Percentiles rank a stretch among this genome's conserved stretches.
These are phyloP conservation scores for Microbotryomycetes sp. DNA, from an alignment of 1,284 basidiomycete genomes.

Conservation along the genomic window DNA sequence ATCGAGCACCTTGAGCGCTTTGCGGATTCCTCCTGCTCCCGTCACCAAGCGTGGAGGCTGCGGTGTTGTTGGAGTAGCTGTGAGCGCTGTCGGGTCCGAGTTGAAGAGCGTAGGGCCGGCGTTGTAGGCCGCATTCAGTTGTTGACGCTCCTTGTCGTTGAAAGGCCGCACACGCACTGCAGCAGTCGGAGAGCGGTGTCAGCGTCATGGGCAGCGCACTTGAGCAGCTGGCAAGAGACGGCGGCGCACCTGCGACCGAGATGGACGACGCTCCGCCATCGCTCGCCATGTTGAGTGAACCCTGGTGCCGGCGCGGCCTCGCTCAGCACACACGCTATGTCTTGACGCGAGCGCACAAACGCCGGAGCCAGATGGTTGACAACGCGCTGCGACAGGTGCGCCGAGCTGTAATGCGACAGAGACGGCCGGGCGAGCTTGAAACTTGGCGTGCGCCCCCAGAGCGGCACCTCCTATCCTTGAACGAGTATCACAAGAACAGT, in stretches of 20 bases:
- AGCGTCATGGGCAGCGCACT: not conserved
- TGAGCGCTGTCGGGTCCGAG: slow-evolving; percentile 8
- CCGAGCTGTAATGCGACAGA: no score
- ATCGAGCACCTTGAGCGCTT: slow-evolving; percentile 51
- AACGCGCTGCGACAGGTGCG: no score
- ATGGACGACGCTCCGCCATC: slow-evolving; percentile 50
- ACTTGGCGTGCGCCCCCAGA: no score
- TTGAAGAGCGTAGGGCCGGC: slow-evolving; percentile 21
- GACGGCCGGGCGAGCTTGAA: no score
- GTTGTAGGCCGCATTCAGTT: slow-evolving; percentile 45
- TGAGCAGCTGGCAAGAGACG: not conserved
- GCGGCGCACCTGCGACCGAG: slow-evolving; percentile 63
- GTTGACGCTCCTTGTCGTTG: slow-evolving; percentile 68
- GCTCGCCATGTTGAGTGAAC: slow-evolving; percentile 7
- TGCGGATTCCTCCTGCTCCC: slow-evolving; percentile 48
- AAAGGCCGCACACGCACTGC: slow-evolving; percentile 86
- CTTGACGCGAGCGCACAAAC: no score
- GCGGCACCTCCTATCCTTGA: no score
- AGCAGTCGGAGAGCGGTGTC: not conserved
- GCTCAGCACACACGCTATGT: no score
- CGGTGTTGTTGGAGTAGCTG: slow-evolving; percentile 42
- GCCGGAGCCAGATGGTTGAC: no score
- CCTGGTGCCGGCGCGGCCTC: no score
- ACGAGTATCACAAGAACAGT: no score
- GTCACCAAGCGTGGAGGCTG: slow-evolving; percentile 52